Percentiles rank a stretch among this genome's conserved stretches.
These are phyloP conservation scores for Gossypium anomalum DNA, from an alignment of 345 rosid genomes.

Conservation along the genomic window DNA sequence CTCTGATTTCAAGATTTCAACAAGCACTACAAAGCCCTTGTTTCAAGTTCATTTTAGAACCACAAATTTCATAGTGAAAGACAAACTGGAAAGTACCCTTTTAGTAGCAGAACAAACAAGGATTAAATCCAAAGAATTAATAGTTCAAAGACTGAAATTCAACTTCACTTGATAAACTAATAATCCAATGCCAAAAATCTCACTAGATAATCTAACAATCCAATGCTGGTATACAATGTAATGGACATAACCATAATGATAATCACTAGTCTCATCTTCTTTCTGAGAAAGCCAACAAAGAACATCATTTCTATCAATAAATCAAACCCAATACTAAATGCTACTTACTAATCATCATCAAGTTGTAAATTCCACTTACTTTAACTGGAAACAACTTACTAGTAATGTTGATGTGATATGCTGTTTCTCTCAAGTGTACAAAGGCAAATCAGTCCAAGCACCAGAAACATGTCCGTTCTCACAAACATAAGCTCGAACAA, in stretches of 20 bases:
- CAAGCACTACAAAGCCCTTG: not conserved
- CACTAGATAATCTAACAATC: not conserved
- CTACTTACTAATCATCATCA: not conserved
- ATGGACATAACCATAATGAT: not conserved
- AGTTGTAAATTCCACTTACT: not conserved
- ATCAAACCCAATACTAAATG: not conserved
- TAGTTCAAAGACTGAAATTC: not conserved
- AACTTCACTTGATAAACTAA: not conserved
- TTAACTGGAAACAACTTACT: not conserved
- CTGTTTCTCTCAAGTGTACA: slow-evolving; percentile 40
- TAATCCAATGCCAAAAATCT: not conserved
- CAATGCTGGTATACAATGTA: not conserved
- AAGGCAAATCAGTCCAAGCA: slow-evolving; percentile 79
- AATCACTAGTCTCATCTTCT: not conserved
- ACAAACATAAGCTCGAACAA: slow-evolving; percentile 92
- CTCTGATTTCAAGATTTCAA: not conserved
- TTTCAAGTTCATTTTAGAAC: not conserved
- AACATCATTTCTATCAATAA: not conserved
- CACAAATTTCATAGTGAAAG: not conserved
- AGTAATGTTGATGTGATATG: not conserved
- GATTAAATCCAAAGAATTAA: not conserved
- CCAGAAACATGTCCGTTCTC: slow-evolving; percentile 97
- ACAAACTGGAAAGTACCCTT: not conserved
- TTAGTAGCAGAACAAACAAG: not conserved
- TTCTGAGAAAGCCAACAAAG: not conserved